Conservation (phyloP, 2,329 filamentous ascomycete genomes). For the Orbilia quercus region DNA sequence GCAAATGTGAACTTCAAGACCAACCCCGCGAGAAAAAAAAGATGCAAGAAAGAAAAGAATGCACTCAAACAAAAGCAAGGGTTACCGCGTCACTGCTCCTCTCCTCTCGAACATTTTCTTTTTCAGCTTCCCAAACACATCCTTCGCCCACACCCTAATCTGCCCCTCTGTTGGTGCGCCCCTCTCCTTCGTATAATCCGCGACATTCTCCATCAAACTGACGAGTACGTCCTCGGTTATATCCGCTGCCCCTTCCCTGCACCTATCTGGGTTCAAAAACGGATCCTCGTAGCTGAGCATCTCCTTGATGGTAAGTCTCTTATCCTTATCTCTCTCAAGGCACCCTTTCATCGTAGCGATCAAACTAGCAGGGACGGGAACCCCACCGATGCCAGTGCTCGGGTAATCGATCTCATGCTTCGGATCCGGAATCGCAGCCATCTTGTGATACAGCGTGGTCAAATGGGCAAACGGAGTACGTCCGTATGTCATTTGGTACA, state of each 20-base stretch:
- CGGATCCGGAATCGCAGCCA: slow-evolving; percentile 86
- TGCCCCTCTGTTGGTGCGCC: slow-evolving; percentile 59
- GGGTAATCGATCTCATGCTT: slow-evolving; percentile 79
- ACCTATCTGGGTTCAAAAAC: slow-evolving; percentile 71
- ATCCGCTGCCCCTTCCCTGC: slow-evolving; percentile 57
- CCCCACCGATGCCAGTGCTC: slow-evolving; percentile 74
- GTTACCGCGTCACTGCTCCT: slow-evolving; percentile 12
- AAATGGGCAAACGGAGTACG: slow-evolving; percentile 95
- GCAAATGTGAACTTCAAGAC: slow-evolving; percentile 24
- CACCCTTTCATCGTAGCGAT: slow-evolving; percentile 73
- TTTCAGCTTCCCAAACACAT: slow-evolving; percentile 59
- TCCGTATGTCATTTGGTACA: slow-evolving; percentile 99
- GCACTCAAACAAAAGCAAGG: background rate
- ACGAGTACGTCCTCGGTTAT: slow-evolving; percentile 60
- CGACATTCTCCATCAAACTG: slow-evolving; percentile 60
- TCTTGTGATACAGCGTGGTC: slow-evolving; percentile 83
- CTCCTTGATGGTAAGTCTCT: slow-evolving; percentile 73
- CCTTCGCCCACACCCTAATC: slow-evolving; percentile 59
- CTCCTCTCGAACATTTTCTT: slow-evolving; percentile 58
- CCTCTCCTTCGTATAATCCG: slow-evolving; percentile 59
- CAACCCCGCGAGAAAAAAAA: background rate
- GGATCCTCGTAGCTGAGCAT: slow-evolving; percentile 71
- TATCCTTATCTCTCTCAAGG: slow-evolving; percentile 72
- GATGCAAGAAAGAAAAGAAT: background rate
- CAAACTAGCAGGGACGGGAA: slow-evolving; percentile 70